Base-by-base conservation (phyloP, 129 eudicot species). In the Ambrosia trifida region DNA sequence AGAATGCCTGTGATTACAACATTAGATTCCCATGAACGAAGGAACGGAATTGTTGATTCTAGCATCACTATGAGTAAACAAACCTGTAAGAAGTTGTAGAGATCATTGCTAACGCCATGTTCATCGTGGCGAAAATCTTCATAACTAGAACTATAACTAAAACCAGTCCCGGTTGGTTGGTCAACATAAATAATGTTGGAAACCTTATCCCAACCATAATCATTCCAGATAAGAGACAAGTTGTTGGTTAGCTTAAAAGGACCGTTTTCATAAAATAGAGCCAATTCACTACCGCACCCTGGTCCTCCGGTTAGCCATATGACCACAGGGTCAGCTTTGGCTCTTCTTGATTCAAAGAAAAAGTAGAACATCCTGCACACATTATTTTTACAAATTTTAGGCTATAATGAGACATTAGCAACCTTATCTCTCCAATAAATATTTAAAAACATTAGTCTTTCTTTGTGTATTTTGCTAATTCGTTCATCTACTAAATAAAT, bases 301-400 rank as follows among this genome's bases (percentile, higher is more conserved):
- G 97, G 97, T 40, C 97, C 97, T 72, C 99, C 97, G 4, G 96
- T 83, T 61, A 90, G 76, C 99, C 99, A 90, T 73, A 95, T 81
- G 16, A 95, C 96, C 30, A 95, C 94, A 43, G 99, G 99, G 78
- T 85, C 96, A 40, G 62, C 45, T 76, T 75, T 76, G 33, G 74
- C 90, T 66, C 56, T 80, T 43, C 97, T 76, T 30, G 96, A 94
- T 65, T 94, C 89, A 47, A 90, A 94, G 89, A 90, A 90, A 69
- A 82, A 94, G 63, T 94, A 90, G 75, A 95, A 95, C 99, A 95
- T 87, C 93, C 99, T 90, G 86, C 85, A 85, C 62, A 70, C 41
- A 59, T 19, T 53, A 31, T 77, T 33, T 60, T 75, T 50, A 40
- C 38, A 49, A 62, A 49, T 31, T 51, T 66, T 77, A 49, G 53